Evolutionary conservation across 2,329 filamentous ascomycete genomes (phyloP).

Genomic region (Alternaria triticina): DNA sequence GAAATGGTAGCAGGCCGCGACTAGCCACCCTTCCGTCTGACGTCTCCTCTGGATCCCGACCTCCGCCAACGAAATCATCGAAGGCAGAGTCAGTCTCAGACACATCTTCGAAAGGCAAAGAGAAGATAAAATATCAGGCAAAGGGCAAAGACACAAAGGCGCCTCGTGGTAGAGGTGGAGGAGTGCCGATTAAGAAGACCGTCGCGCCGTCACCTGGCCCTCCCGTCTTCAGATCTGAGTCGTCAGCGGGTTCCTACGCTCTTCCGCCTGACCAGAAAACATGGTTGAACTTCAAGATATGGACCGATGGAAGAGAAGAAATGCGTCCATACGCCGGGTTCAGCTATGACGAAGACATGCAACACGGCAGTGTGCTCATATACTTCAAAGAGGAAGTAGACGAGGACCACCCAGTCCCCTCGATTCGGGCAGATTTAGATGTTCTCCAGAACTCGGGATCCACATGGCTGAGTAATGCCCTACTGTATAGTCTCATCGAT

Average conservation of each 20-base stretch:
- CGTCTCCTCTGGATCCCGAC: conserved; percentile 25
- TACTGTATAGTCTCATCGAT: conserved; percentile 46
- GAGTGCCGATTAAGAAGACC: conserved; percentile 44
- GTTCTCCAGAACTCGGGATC: conserved; percentile 46
- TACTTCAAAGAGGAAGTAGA: conserved; percentile 49
- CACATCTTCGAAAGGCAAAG: conserved; percentile 36
- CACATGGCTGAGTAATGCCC: conserved; percentile 46
- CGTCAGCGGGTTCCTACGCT: conserved; percentile 23
- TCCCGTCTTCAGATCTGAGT: conserved; percentile 32
- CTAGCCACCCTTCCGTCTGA: conserved; percentile 32
- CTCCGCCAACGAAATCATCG: conserved; percentile 28
- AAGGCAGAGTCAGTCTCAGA: conserved; percentile 33
- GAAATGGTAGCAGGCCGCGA: conserved; percentile 19
- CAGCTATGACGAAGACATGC: conserved; percentile 48
- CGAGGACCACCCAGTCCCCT: conserved; percentile 44
- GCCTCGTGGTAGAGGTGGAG: conserved; percentile 48
- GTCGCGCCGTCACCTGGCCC: conserved; percentile 19
- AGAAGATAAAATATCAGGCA: conserved; percentile 42
- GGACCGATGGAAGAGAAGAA: conserved; percentile 39
- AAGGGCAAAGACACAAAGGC: conserved; percentile 49
- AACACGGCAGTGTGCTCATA: conserved; percentile 45
- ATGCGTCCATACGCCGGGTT: conserved; percentile 47
- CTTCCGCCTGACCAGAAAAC: conserved; percentile 30
- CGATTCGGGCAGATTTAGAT: conserved; percentile 44
- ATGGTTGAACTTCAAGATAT: conserved; percentile 48